Base-by-base conservation (phyloP, 2,329 filamentous ascomycete species). In the Fusarium torreyae region DNA sequence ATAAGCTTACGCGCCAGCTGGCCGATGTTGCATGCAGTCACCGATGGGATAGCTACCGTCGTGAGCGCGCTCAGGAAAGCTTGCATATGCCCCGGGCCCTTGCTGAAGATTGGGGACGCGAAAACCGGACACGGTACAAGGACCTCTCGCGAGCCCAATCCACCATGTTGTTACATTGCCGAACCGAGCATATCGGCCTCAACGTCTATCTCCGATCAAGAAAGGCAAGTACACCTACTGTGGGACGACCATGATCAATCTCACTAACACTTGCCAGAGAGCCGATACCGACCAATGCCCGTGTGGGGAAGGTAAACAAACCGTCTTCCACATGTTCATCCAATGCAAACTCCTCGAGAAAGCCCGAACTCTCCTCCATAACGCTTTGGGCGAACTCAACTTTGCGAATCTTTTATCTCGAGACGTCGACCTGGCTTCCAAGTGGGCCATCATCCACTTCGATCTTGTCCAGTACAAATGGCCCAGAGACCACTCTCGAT, bases 121-220 rank as follows among this genome's bases (percentile, higher is more conserved):
- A 43, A 14, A 42, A 20, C 28, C n/a, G 18, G 9, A 17, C 9
- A 2, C 38, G 28, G 9, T 53, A 43, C 18, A n/a, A 3, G 8
- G 26, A 28, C 4, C 39, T 53, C 7, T 13, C 38, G 6, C 18
- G 50, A 13, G 50, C 50, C n/a, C 39, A 43, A 34, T 43, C 24
- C 26, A 53, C 39, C 13, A 43, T 53, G 18, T 40, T 53, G 26
- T 5, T 53, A 6, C 50, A 53, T 31, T 53, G 50, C 28, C 40
- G 50, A 34, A 43, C 26, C 9, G 50, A 22, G 8, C 15, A 31
- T n/a, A 43, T 53, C 14, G 39, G 50, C 4, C 18, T 53, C 14
- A 53, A 53, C 10, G 38, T 22, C 9, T 6, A 43, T 24, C n/a
- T 53, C 26, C 22, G 13, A 5, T 31, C 28, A 26, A 43, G 10